Evolutionary conservation across 1,284 basidiomycete genomes (phyloP).

Genomic region (Prillingera fragicola): DNA sequence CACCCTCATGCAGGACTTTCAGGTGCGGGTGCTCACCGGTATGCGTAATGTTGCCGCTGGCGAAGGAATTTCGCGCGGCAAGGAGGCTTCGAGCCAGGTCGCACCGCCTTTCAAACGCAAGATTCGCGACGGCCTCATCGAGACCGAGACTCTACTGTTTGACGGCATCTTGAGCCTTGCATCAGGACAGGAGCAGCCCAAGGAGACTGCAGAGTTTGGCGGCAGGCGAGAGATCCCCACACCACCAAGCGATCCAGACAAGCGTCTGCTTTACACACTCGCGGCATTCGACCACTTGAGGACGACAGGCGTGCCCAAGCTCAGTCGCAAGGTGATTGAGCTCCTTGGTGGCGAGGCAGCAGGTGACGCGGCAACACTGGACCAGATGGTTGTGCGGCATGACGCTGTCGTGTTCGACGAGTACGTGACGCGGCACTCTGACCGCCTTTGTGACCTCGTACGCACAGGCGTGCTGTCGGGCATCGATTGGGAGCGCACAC

Average conservation of each 20-base stretch:
- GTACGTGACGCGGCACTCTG: conserved; percentile 73
- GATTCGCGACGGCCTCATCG: conserved; percentile 81
- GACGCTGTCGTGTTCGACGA: conserved; percentile 83
- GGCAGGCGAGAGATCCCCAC: no score
- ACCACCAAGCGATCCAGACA: conserved; percentile 57
- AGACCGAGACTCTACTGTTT: conserved; percentile 79
- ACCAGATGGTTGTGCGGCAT: conserved; percentile 66
- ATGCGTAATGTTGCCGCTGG: conserved; percentile 68
- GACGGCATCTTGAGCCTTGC: conserved; percentile 84
- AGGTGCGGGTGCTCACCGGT: conserved; percentile 70
- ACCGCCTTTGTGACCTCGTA: conserved; percentile 62
- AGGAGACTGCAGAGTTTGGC: no score
- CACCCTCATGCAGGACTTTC: conserved; percentile 71
- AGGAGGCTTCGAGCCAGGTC: conserved; percentile 16
- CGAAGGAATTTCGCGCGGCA: conserved; percentile 13
- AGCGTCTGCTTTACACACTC: conserved; percentile 78
- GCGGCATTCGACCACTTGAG: conserved; percentile 81
- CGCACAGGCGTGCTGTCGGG: conserved; percentile 69
- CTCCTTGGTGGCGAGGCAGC: conserved; percentile 68
- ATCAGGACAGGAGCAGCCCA: conserved; percentile 1
- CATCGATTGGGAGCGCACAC: conserved; percentile 88
- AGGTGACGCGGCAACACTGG: conserved; percentile 66
- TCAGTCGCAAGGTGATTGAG: conserved; percentile 73
- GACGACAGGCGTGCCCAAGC: conserved; percentile 63
- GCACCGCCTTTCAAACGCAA: conserved; percentile 52